Percentiles rank a stretch among this genome's conserved stretches.
Conservation (phyloP, 306 rosid species). For the Biancaea sappan region DNA sequence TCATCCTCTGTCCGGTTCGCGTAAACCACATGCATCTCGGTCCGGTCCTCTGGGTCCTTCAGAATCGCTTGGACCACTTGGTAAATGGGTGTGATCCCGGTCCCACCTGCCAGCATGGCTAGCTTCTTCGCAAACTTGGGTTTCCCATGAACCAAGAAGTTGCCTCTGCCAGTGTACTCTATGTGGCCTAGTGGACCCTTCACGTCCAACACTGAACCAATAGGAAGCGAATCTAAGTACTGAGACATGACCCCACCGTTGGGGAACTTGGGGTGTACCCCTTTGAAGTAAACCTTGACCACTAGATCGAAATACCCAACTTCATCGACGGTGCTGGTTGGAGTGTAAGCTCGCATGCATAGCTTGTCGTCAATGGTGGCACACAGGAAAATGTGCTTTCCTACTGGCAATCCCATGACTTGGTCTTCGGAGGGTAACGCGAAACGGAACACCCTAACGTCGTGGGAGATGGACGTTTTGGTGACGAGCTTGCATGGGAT, state of each 20-base stretch:
- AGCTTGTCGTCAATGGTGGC: conserved; percentile 60
- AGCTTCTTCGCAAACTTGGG: conserved; percentile 57
- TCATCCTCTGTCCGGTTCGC: conserved; percentile 82
- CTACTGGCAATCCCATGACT: conserved; percentile 66
- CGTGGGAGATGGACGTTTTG: conserved; percentile 59
- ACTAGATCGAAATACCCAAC: conserved; percentile 72
- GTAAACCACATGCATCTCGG: conserved; percentile 75
- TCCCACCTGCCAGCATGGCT: conserved; percentile 84
- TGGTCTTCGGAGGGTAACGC: conserved; percentile 64
- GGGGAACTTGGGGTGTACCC: conserved; percentile 72
- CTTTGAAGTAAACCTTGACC: conserved; percentile 71
- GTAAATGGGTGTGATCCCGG: conserved; percentile 87
- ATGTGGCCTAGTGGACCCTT: conserved; percentile 92
- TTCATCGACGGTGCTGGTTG: conserved; percentile 56
- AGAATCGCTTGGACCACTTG: conserved; percentile 77
- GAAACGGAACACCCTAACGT: conserved; percentile 66
- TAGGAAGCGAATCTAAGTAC: conserved; percentile 53
- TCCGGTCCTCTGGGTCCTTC: conserved; percentile 69
- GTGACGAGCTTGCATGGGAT: conserved; percentile 64
- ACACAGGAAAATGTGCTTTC: conserved; percentile 80
- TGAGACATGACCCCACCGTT: conserved; percentile 82
- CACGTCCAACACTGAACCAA: conserved; percentile 55
- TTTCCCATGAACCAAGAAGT: conserved; percentile 58
- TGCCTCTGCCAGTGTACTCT: conserved; percentile 69
- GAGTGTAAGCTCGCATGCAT: conserved; percentile 94